Base-by-base conservation (phyloP, 1,284 basidiomycete species). In the Cutaneotrichosporon dermatis region DNA sequence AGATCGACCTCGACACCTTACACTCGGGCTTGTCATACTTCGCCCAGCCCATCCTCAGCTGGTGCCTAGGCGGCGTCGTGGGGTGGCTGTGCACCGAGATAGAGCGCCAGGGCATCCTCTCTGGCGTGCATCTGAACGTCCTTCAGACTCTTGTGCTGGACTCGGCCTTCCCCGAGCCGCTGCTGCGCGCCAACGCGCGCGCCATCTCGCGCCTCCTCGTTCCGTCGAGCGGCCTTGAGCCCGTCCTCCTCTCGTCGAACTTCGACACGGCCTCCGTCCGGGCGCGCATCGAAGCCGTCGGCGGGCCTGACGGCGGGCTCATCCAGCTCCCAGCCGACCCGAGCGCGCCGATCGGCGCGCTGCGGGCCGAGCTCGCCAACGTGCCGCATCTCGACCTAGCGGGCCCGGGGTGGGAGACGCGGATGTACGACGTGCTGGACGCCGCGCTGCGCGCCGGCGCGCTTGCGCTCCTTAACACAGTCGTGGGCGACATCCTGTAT, bases 11-110 rank as follows among this genome's bases (percentile, higher is more conserved):
- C 6, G 81, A 82, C 48, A 80, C 77, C 7, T 74, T 83, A 2
- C 76, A 79, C 39, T 75, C 77, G 25, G 82, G 81, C 1, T 68
- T 82, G 13, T 80, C 79, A 6, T 83, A 82, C 71, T 83, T 83
- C 60, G 74, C 79, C 2, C 80, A 82, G 62, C 80, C 81, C n/a
- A 68, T 83, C n/a, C 69, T 83, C 4, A 79, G 77, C 63, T 83
- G 80, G 75, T 79, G 80, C 10, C 66, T 82, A 13, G 79, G 79
- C 2, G 79, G 79, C 0, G 79, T 81, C 11, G 65, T 82, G 52
- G n/a, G 66, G 1, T 80, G 79, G 79, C 66, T 79, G 6, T 72
- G 70, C 40, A 54, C 51, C 13, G 78, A 79, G 64, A 73, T 75
- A 33, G 64, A 67, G 40, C 64, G 77, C 8, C 71, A 74, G 57